These are phyloP conservation scores for Cucurbita argyrosperma DNA, from an alignment of 306 rosid genomes.

Conservation along the genomic window DNA sequence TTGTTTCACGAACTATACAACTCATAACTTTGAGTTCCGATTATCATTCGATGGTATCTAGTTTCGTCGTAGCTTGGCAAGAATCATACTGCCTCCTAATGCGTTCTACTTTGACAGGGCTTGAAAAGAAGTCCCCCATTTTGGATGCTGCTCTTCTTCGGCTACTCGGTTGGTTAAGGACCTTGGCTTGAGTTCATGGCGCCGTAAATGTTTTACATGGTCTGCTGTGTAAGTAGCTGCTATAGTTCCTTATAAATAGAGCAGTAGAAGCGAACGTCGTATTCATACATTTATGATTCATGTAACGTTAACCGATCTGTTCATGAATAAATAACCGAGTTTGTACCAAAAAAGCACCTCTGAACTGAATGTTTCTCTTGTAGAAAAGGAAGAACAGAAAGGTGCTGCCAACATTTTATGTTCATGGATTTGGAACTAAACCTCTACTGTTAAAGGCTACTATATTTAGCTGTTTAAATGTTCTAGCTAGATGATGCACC, in stretches of 20 bases:
- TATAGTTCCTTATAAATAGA: not conserved
- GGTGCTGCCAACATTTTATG: not conserved
- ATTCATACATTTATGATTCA: not conserved
- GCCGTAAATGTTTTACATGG: not conserved
- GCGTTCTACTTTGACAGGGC: slow-evolving; percentile 27
- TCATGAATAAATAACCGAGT: not conserved
- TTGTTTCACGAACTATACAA: not conserved
- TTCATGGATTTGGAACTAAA: not conserved
- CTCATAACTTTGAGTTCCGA: not conserved
- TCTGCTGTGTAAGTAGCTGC: not conserved
- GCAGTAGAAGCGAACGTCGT: not conserved
- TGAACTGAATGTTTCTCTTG: not conserved
- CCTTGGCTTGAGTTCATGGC: slow-evolving; percentile 39
- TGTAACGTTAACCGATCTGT: not conserved
- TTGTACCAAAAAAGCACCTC: not conserved
- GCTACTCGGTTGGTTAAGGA: slow-evolving; percentile 66
- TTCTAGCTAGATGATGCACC: slow-evolving; percentile 3
- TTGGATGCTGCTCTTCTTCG: slow-evolving; percentile 65
- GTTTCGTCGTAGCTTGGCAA: not conserved
- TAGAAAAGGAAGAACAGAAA: no score
- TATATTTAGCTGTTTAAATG: not conserved
- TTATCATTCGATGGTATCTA: not conserved
- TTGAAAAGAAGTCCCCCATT: slow-evolving; percentile 72
- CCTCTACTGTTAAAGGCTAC: slow-evolving; percentile 7
- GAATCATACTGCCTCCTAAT: not conserved